Evolutionary conservation across 2,329 filamentous ascomycete genomes (phyloP), one percentile per base, ranked within the genome.

Genomic region (Helminthosporium solani): DNA sequence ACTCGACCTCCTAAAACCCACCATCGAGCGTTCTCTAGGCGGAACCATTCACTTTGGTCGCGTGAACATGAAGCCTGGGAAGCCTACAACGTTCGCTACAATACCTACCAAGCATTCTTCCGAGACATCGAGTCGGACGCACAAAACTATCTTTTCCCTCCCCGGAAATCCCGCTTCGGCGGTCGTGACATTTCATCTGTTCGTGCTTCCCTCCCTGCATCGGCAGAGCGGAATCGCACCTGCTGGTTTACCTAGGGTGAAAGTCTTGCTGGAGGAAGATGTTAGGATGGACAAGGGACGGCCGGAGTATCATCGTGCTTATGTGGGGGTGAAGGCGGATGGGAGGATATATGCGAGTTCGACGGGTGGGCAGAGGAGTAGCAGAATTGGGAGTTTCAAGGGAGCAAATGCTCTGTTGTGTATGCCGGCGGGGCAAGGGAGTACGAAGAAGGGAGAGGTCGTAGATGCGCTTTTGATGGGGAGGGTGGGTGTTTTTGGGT

Each of bases 11-110:
- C 82, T 99, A 16, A 99, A 99, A 68, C 92, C 94, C 0, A 97
- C 92, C 0, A 88, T 99, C 60, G 94, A 97, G 74, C 86, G 92
- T 33, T 79, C 84, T 1, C 81, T 99, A 1, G 90, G 90, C 46
- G 94, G 94, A 7, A 94, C 86, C 0, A 96, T 99, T 56, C 94
- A 96, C 70, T 99, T 99, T 60, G 94, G 94, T 19, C 86, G 94
- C 2, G 94, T 99, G 2, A 82, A 86, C 44, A 97, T 99, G 94
- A 99, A 99, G 75, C 94, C 94, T 0, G 94, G 94, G 3, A 99
- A 97, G 71, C 94, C 94, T 2, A 96, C 91, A 0, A 99, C 94
- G 0, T 99, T 99, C 68, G 94, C 94, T 2, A 96, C 90, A 0
- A 80, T 97, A 0, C 85, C 88, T 0, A 75, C 80, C 63, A 85